Conservation (phyloP, 2,329 filamentous ascomycete genomes). For the Claviceps fusiformis region DNA sequence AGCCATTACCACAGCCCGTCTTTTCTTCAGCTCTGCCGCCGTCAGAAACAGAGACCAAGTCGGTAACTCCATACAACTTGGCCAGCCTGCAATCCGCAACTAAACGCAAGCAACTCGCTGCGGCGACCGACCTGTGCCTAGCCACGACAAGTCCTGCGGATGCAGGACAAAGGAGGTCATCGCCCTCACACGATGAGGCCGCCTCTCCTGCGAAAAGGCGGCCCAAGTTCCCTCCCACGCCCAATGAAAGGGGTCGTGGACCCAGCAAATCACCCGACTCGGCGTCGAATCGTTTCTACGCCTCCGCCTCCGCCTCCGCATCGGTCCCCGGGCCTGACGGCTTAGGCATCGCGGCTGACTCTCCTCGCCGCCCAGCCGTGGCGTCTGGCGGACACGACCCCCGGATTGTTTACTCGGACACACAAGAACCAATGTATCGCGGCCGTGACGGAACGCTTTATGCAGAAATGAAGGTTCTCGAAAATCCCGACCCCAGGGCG, state of each 20-base stretch:
- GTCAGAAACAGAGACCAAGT: not conserved
- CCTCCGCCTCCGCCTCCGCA: not conserved
- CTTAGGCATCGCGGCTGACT: not conserved
- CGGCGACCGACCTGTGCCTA: slow-evolving; percentile 11
- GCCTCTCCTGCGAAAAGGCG: not conserved
- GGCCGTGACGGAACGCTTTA: slow-evolving; percentile 27
- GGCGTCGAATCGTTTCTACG: not conserved
- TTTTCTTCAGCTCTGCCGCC: not conserved
- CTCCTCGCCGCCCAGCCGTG: slow-evolving; percentile 9
- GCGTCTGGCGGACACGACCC: slow-evolving; percentile 14
- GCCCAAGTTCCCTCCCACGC: slow-evolving; percentile 6
- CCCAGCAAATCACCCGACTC: slow-evolving; percentile 2
- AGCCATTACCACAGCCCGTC: slow-evolving; percentile 7
- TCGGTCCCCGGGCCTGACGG: not conserved
- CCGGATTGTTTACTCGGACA: slow-evolving; percentile 20
- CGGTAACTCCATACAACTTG: not conserved
- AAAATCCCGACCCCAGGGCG: slow-evolving; percentile 22
- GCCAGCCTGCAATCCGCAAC: slow-evolving; percentile 9
- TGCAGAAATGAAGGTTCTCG: slow-evolving; percentile 24
- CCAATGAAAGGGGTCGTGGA: slow-evolving; percentile 10
- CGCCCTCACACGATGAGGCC: not conserved
- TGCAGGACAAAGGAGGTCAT: slow-evolving; percentile 4
- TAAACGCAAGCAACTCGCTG: slow-evolving; percentile 14
- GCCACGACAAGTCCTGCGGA: slow-evolving; percentile 12
- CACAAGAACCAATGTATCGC: slow-evolving; percentile 21